phyloP scores from a whole-genome alignment of 1,284 basidiomycete species.

The Testicularia cyperi region DNA sequence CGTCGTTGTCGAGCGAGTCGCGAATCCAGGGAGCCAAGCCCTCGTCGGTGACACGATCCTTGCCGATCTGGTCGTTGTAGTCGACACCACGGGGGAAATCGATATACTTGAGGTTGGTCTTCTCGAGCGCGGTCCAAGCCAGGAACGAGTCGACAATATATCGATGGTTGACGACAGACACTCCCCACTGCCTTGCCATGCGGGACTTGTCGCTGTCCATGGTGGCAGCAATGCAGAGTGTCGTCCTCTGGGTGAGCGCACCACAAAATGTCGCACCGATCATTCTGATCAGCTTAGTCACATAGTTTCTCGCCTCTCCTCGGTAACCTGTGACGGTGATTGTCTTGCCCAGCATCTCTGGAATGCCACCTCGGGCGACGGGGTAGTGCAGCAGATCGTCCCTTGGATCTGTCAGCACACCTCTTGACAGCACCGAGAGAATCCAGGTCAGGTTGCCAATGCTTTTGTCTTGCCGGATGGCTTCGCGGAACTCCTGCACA shows the following conservation, averaged over 20 bases:
- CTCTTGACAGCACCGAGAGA: slow-evolving; percentile 72
- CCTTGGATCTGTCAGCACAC: slow-evolving; percentile 69
- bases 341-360: slow-evolving; percentile 63
- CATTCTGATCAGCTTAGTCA: slow-evolving; percentile 75
- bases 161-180: slow-evolving; percentile 80
- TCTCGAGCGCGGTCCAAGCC: slow-evolving; percentile 23
- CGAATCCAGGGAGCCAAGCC: slow-evolving; percentile 35
- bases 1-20: slow-evolving; percentile 32
- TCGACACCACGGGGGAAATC: slow-evolving; percentile 28
- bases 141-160: slow-evolving; percentile 85
- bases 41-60: slow-evolving; percentile 24
- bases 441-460: slow-evolving; percentile 80
- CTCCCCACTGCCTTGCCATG: slow-evolving; percentile 75
- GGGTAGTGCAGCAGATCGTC: slow-evolving; percentile 70
- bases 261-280: slow-evolving; percentile 80
- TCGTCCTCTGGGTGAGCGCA: slow-evolving; percentile 71
- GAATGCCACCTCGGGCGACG: slow-evolving; percentile 62
- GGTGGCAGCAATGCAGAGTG: slow-evolving; percentile 79
- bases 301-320: slow-evolving; percentile 76
- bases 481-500: slow-evolving; percentile 73
- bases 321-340: slow-evolving; percentile 87
- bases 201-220: slow-evolving; percentile 73
- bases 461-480: slow-evolving; percentile 67
- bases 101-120: slow-evolving; percentile 32
- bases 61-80: slow-evolving; percentile 19